Conservation (phyloP, 2,329 filamentous ascomycete species). For the Raffaelea arxii region DNA sequence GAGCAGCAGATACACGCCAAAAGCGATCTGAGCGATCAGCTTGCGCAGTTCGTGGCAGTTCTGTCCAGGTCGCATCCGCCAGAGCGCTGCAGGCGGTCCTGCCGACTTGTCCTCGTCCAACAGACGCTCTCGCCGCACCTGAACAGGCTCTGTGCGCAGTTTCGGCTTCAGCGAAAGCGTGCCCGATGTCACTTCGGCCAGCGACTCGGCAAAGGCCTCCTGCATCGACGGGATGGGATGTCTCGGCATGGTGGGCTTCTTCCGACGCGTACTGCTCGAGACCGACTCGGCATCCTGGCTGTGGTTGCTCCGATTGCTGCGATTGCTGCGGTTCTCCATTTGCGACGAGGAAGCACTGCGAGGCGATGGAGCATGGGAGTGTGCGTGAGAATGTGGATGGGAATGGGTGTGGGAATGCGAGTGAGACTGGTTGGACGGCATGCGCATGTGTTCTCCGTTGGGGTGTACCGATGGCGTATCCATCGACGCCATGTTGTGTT, state of each 20-base stretch:
- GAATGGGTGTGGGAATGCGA: too few species aligned
- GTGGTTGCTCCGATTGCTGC: too few species aligned
- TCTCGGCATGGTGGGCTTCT: constrained; percentile 21
- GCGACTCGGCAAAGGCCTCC: constrained; percentile 72
- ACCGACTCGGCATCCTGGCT: not conserved
- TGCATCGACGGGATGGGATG: constrained; percentile 74
- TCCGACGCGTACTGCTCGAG: not conserved
- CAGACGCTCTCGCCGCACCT: constrained; percentile 53
- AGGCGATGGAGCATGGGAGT: not conserved
- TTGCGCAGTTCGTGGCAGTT: constrained; percentile 83
- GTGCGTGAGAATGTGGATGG: too few species aligned
- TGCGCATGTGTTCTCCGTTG: too few species aligned
- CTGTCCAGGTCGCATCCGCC: constrained; percentile 67
- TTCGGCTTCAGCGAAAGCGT: constrained; percentile 38
- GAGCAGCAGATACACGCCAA: constrained; percentile 81
- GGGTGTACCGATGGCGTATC: too few species aligned
- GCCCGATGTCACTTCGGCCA: constrained; percentile 57
- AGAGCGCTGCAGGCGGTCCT: constrained; percentile 61
- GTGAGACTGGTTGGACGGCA: too few species aligned
- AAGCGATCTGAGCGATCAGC: constrained; percentile 83
- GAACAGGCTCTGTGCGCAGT: constrained; percentile 44
- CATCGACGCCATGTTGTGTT: too few species aligned
- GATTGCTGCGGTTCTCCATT: too few species aligned
- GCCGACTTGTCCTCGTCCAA: constrained; percentile 60
- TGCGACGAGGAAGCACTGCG: too few species aligned